phyloP scores from a whole-genome alignment of 2,329 filamentous ascomycete species.

The Saccharata proteae region DNA sequence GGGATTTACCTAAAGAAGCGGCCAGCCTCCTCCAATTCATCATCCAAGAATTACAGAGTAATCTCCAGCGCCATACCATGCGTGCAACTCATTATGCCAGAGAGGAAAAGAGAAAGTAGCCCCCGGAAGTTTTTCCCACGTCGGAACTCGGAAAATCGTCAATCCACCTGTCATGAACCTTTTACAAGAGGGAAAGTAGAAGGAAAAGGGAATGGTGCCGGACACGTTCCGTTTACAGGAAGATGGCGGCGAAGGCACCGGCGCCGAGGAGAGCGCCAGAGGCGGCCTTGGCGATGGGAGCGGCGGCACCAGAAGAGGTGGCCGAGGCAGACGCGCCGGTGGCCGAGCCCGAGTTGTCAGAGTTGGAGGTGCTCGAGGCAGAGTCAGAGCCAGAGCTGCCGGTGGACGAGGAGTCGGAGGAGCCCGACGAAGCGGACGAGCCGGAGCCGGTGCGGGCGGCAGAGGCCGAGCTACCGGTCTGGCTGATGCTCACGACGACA shows the following conservation, averaged over 20 bases:
- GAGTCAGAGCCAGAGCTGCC: constrained; percentile 8
- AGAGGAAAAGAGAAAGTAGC: no score
- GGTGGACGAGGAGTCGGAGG: neutral
- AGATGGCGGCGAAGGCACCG: constrained; percentile 8
- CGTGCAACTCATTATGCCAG: no score
- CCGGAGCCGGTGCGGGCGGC: constrained; percentile 7
- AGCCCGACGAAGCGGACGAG: constrained; percentile 6
- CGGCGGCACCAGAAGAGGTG: constrained; percentile 9
- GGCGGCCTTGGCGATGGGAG: constrained; percentile 7
- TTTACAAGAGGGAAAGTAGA: no score
- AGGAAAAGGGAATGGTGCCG: no score
- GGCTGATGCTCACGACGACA: constrained; percentile 1
- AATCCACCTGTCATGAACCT: no score
- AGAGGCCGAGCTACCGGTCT: constrained; percentile 2
- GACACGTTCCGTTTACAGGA: constrained; percentile 8
- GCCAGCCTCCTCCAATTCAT: no score
- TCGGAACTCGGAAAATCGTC: no score
- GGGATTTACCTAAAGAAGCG: no score
- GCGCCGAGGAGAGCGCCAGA: constrained; percentile 9
- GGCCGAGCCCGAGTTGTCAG: constrained; percentile 3
- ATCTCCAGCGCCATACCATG: no score
- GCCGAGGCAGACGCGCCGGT: constrained; percentile 9
- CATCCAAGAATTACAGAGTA: no score
- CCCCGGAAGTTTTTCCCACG: no score
- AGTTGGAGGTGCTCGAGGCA: neutral